Conservation (phyloP, 495 filamentous ascomycete species). For the Peziza echinospora region DNA sequence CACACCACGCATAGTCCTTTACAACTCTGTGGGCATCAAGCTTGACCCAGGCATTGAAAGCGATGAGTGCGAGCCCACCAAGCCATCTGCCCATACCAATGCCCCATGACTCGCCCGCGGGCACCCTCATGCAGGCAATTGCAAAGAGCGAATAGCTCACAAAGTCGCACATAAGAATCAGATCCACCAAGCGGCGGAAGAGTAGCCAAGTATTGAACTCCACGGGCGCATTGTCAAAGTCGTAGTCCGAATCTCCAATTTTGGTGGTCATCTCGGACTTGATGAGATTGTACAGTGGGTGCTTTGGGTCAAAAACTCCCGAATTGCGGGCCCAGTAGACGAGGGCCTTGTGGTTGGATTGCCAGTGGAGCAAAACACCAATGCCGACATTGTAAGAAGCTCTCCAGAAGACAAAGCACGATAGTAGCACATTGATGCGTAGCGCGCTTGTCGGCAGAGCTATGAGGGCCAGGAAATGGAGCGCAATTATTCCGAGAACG, state of each 20-base stretch:
- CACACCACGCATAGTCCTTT: slow-evolving; percentile 92
- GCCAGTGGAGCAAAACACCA: slow-evolving; percentile 66
- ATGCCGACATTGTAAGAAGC: slow-evolving; percentile 83
- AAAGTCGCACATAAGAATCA: slow-evolving; percentile 98
- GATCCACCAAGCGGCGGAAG: slow-evolving; percentile 80
- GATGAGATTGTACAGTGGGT: slow-evolving; percentile 62
- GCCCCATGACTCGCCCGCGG: slow-evolving; percentile 42
- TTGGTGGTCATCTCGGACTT: slow-evolving; percentile 83
- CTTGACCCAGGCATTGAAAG: slow-evolving; percentile 98
- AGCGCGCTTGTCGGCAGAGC: slow-evolving; percentile 36
- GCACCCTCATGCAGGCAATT: slow-evolving; percentile 59
- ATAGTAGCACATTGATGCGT: slow-evolving; percentile 53
- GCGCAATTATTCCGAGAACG: slow-evolving; percentile 59
- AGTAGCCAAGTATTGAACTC: slow-evolving; percentile 99
- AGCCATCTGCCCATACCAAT: slow-evolving; percentile 59
- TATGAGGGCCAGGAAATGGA: slow-evolving; percentile 51
- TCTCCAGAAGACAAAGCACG: slow-evolving; percentile 79
- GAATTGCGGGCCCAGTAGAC: slow-evolving; percentile 73
- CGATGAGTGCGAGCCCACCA: slow-evolving; percentile 56
- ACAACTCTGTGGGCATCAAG: slow-evolving; percentile 95
- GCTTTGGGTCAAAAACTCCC: slow-evolving; percentile 56
- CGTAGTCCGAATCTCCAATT: slow-evolving; percentile 69
- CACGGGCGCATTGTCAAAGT: slow-evolving; percentile 74
- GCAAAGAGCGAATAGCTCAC: slow-evolving; percentile 90
- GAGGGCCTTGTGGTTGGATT: slow-evolving; percentile 70